Base-by-base conservation (phyloP, 2,329 filamentous ascomycete genomes). In the Colletotrichum sp. region DNA sequence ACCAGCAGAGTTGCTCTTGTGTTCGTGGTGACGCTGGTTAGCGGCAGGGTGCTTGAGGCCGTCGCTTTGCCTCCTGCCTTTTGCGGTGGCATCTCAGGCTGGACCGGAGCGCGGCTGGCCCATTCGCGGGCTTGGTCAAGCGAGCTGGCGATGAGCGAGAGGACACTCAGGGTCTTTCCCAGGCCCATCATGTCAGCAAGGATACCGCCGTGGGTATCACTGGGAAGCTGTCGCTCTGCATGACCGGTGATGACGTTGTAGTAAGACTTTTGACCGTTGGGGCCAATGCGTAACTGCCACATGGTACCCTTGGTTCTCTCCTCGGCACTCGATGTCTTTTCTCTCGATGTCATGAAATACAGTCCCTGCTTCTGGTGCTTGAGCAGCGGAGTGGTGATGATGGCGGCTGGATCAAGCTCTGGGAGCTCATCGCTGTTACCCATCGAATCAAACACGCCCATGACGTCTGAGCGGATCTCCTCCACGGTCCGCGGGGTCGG, bases 291-390 rank as follows among this genome's bases (percentile, higher is more conserved):
- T 26, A 90, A 84, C 80, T 94, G 92, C 96, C 96, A 99, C 49
- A 98, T 91, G 0, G 95, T 94, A 68, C 93, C 93, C 77, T 93
- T 91, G 18, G 90, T 89, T 69, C 90, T 89, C 65, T 94, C 91
- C 5, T 89, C 86, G 0, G 88, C 87, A 91, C 90, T 68, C 89
- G 89, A 65, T 2, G 36, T 63, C 65, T 92, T 90, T 84, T 99
- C 96, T 77, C 95, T 94, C 24, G 91, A 90, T 12, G 89, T 92
- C 93, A 99, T 95, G 82, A 98, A 99, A 82, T 93, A 92, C 0
- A 99, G 89, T 0, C 94, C 96, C 84, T 98, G 96, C 83, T 95
- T 97, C 83, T 99, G 96, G 85, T 99, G 96, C 74, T 90, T 90
- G 57, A 98, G 91, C 21, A 99, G 86, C 32, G 91, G 88, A 0